Evolutionary conservation across 805 yeast species (phyloP).

Genomic region (Debaryomyces maramus): DNA sequence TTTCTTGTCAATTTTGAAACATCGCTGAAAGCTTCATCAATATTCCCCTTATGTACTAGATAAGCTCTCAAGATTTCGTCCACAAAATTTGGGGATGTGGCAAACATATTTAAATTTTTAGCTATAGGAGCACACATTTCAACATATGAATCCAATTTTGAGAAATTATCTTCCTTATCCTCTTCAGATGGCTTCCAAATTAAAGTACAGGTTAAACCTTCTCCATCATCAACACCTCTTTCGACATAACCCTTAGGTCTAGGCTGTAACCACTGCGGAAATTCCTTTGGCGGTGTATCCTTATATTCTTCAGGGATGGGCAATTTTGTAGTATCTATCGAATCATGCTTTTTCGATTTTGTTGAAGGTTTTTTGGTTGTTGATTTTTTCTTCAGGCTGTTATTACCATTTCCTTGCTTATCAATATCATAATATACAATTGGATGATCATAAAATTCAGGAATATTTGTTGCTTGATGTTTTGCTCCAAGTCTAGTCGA

Average conservation of each 20-base stretch:
- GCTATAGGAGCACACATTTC: slow-evolving; percentile 59
- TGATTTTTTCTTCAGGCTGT: slow-evolving; percentile 10
- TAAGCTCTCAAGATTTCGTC: slow-evolving; percentile 67
- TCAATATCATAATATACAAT: slow-evolving; percentile 63
- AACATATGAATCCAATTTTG: slow-evolving; percentile 54
- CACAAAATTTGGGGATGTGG: slow-evolving; percentile 76
- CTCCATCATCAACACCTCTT: slow-evolving; percentile 70
- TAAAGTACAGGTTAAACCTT: slow-evolving; percentile 52
- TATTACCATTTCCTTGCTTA: slow-evolving; percentile 7
- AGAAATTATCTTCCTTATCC: slow-evolving; percentile 27
- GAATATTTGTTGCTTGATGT: slow-evolving; percentile 68
- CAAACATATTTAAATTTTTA: slow-evolving; percentile 48
- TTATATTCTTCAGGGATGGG: slow-evolving; percentile 50
- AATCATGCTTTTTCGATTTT: slow-evolving; percentile 18
- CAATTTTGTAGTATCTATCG: slow-evolving; percentile 25
- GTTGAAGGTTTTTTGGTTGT: slow-evolving; percentile 15
- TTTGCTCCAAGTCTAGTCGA: slow-evolving; percentile 73
- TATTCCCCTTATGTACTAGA: slow-evolving; percentile 52
- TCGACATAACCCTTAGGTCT: slow-evolving; percentile 80
- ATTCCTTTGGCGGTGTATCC: slow-evolving; percentile 43
- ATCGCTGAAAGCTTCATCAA: slow-evolving; percentile 45
- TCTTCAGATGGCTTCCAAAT: slow-evolving; percentile 59
- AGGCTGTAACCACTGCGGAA: slow-evolving; percentile 76
- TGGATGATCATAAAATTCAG: slow-evolving; percentile 63
- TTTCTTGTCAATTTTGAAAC: slow-evolving; percentile 54